A percentile compares a stretch with the other conserved stretches of the same genome.
phyloP scores from a whole-genome alignment of 1,284 basidiomycete species.

The Ustilago tritici region DNA sequence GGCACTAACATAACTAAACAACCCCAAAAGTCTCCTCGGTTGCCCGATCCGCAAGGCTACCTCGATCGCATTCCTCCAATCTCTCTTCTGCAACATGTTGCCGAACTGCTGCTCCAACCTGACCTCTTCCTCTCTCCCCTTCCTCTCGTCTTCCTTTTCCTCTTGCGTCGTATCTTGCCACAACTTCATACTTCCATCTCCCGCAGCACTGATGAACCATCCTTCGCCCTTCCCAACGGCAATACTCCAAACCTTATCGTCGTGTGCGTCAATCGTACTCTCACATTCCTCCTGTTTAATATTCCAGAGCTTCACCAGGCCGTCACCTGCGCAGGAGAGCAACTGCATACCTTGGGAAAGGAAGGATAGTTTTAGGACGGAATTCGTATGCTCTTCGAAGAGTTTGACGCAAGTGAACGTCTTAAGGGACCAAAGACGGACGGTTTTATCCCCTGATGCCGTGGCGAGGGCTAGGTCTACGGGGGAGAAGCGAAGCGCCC shows the following conservation, averaged over 20 bases:
- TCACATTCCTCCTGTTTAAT: slow-evolving; percentile 84
- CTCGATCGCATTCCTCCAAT: slow-evolving; percentile 90
- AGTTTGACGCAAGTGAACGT: slow-evolving; percentile 72
- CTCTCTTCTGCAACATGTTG: slow-evolving; percentile 87
- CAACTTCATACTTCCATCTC: slow-evolving; percentile 91
- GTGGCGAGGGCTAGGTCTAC: slow-evolving; percentile 88
- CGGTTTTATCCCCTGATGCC: slow-evolving; percentile 92
- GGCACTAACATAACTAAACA: slow-evolving; percentile 75
- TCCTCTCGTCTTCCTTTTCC: slow-evolving; percentile 71
- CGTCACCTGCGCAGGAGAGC: slow-evolving; percentile 89
- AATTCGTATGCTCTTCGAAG: slow-evolving; percentile 81
- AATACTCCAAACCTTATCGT: slow-evolving; percentile 92
- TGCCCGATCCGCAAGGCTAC: slow-evolving; percentile 92
- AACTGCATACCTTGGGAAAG: slow-evolving; percentile 86
- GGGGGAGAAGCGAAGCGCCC: slow-evolving; percentile 88
- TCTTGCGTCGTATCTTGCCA: slow-evolving; percentile 90
- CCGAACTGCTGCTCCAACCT: slow-evolving; percentile 88
- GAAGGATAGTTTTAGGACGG: slow-evolving; percentile 92
- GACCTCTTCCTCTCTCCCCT: slow-evolving; percentile 49
- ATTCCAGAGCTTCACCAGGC: slow-evolving; percentile 95
- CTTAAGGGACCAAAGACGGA: slow-evolving; percentile 92
- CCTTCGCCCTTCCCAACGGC: slow-evolving; percentile 81
- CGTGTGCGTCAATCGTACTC: slow-evolving; percentile 92
- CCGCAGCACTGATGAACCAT: slow-evolving; percentile 88
- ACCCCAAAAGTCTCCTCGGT: slow-evolving; percentile 83